A percentile compares a stretch with the other conserved stretches of the same genome.
phyloP scores from a whole-genome alignment of 177 flowering plant species.

The Vitis hybrid region DNA sequence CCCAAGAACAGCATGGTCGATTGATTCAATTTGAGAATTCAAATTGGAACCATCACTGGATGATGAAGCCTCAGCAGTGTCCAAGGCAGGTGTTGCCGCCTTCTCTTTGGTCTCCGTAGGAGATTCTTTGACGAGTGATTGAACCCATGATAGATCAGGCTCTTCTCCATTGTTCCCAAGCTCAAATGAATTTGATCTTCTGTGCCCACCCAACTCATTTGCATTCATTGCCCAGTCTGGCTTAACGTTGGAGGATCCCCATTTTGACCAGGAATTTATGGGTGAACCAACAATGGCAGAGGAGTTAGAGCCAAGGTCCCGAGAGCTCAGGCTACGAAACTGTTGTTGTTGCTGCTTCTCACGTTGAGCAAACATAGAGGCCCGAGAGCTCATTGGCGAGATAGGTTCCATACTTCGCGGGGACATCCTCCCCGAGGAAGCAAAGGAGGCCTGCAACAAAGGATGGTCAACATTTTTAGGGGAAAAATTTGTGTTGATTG shows the following conservation, averaged over 20 bases:
- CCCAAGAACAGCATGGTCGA: slow-evolving; percentile 65
- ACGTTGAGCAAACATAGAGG: slow-evolving; percentile 65
- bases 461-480: slow-evolving; percentile 67
- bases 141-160: slow-evolving; percentile 71
- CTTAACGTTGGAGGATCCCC: slow-evolving; percentile 47
- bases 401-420: slow-evolving; percentile 64
- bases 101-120: slow-evolving; percentile 48
- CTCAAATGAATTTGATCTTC: slow-evolving; percentile 55
- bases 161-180: slow-evolving; percentile 50
- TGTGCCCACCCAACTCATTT: slow-evolving; percentile 45
- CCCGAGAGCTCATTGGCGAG: slow-evolving; percentile 70
- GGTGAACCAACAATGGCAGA: slow-evolving; percentile 47
- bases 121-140: slow-evolving; percentile 61
- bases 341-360: slow-evolving; percentile 64
- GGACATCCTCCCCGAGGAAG: slow-evolving; percentile 73
- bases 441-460: slow-evolving; percentile 59
- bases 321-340: slow-evolving; percentile 69
- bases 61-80: slow-evolving; percentile 13
- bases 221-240: slow-evolving; percentile 50
- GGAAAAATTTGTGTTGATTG: slow-evolving; percentile 69
- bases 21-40: slow-evolving; percentile 39
- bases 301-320: slow-evolving; percentile 59
- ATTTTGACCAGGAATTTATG: slow-evolving; percentile 40
- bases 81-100: slow-evolving; percentile 10
- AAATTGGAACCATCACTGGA: slow-evolving; percentile 25